Conservation (phyloP, 371 early-diverging fungal species). For the Circinella umbellata region DNA sequence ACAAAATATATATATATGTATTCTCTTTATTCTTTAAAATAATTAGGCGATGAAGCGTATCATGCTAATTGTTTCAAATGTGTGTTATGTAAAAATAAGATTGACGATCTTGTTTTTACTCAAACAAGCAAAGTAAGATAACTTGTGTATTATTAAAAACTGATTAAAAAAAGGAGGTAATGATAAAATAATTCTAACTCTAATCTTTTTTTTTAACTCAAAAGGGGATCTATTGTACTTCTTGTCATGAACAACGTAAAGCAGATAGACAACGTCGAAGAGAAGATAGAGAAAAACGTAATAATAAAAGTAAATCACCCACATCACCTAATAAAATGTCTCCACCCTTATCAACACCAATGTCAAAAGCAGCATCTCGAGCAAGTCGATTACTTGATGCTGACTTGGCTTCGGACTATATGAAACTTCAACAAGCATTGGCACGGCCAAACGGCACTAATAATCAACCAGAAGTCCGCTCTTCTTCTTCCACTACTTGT, state of each 20-base stretch:
- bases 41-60: conserved; percentile 77
- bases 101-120: conserved; percentile 80
- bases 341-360: background rate
- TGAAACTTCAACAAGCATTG: conserved; percentile 21
- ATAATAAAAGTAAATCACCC: background rate
- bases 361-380: background rate
- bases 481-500: conserved; percentile 13
- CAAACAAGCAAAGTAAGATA: conserved; percentile 73
- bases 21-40: no score
- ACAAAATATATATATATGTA: no score
- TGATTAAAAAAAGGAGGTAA: background rate
- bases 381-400: conserved; percentile 25
- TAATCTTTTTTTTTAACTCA: background rate
- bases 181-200: background rate
- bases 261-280: conserved; percentile 38
- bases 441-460: conserved; percentile 11
- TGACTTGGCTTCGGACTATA: conserved; percentile 23
- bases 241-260: conserved; percentile 46
- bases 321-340: background rate
- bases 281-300: conserved; percentile 39
- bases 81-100: conserved; percentile 71
- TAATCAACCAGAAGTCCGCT: conserved; percentile 17
- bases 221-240: conserved; percentile 54
- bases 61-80: conserved; percentile 87
- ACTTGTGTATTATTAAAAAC: background rate